These are phyloP conservation scores for Arthrobotrys sphaeroides DNA, from an alignment of 2,329 filamentous ascomycete genomes.

Conservation along the genomic window DNA sequence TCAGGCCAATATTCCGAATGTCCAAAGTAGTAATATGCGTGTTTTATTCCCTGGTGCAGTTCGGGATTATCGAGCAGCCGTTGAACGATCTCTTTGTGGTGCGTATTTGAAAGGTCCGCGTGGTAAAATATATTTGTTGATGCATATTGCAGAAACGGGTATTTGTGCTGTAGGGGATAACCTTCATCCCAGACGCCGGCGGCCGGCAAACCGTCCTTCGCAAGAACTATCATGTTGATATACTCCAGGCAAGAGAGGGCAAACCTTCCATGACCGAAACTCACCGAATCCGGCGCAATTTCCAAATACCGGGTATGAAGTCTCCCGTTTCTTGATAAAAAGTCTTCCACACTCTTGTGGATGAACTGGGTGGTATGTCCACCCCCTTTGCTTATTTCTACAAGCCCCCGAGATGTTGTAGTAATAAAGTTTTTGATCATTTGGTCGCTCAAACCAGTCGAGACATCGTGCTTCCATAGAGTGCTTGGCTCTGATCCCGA, in stretches of 20 bases:
- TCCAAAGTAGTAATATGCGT: too few relatives aligned
- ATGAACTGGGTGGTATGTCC: conserved; percentile 65
- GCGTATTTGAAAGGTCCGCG: too few relatives aligned
- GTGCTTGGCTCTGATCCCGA: conserved; percentile 56
- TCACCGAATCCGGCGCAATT: conserved; percentile 50
- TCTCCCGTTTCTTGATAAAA: conserved; percentile 62
- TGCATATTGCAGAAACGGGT: conserved; percentile 65
- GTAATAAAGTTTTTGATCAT: conserved; percentile 61
- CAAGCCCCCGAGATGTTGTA: conserved; percentile 66
- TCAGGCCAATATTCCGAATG: too few relatives aligned
- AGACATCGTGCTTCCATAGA: conserved; percentile 55
- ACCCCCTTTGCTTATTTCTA: conserved; percentile 61
- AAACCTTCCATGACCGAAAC: conserved; percentile 62
- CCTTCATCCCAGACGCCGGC: too few relatives aligned
- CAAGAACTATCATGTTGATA: conserved; percentile 58
- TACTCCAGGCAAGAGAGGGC: conserved; percentile 64
- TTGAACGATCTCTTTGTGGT: too few relatives aligned
- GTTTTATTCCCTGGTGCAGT: too few relatives aligned
- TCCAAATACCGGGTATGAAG: conserved; percentile 59
- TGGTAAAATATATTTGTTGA: conserved; percentile 62
- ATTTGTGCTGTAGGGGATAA: conserved; percentile 45
- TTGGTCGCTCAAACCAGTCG: conserved; percentile 32
- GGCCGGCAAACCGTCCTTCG: background rate
- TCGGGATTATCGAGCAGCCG: too few relatives aligned
- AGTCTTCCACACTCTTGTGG: conserved; percentile 66